Percentiles rank a stretch among this genome's conserved stretches.
These are phyloP conservation scores for Tubosaeta brunneosetosa DNA, from an alignment of 768 basidiomycete genomes.

Conservation along the genomic window DNA sequence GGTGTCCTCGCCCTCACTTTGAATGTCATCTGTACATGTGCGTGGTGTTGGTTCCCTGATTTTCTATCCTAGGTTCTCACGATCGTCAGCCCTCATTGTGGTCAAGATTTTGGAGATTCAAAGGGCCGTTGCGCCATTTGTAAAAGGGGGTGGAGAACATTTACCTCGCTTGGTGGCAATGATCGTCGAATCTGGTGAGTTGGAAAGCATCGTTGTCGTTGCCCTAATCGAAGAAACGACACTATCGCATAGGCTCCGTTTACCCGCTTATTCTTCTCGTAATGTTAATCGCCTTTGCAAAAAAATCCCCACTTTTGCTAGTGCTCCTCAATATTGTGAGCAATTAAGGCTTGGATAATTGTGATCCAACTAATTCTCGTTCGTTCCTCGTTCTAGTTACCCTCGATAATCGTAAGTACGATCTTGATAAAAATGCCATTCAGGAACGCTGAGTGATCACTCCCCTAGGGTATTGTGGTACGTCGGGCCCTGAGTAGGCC, in stretches of 20 bases:
- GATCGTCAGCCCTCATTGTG: neutral
- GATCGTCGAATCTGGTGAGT: conserved; percentile 1
- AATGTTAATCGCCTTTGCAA: conserved; percentile 10
- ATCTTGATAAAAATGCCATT: neutral
- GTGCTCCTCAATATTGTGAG: conserved; percentile 15
- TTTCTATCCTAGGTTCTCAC: neutral
- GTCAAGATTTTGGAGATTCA: conserved; percentile 1
- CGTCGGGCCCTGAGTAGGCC: neutral
- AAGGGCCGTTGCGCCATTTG: neutral
- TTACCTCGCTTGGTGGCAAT: neutral
- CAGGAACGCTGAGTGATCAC: neutral
- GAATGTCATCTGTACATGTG: conserved; percentile 1
- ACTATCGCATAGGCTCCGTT: neutral
- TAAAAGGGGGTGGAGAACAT: neutral
- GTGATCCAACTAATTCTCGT: neutral
- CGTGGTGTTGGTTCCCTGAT: neutral
- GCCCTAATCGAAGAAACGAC: neutral
- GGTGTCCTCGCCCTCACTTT: neutral
- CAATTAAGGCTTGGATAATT: neutral
- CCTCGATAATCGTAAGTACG: conserved; percentile 14
- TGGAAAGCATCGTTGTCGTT: too few species aligned
- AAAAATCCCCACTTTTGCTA: neutral
- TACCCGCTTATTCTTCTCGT: conserved; percentile 6
- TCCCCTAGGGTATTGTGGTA: conserved; percentile 10
- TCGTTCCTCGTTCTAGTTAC: conserved; percentile 1